Base-by-base conservation (phyloP, 352 stramenopile species). In the Vaucheria bursata region DNA sequence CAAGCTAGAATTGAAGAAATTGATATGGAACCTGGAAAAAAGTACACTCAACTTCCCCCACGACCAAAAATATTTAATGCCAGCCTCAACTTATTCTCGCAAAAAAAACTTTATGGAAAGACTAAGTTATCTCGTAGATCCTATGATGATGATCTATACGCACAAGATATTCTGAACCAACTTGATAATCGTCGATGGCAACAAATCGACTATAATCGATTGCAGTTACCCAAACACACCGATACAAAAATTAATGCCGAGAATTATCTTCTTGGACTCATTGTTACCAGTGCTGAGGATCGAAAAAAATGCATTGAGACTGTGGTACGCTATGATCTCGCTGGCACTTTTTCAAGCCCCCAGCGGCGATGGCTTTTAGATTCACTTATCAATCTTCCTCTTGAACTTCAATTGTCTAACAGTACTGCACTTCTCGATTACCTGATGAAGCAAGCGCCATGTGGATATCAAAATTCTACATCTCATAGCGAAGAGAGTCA, bases 291-390 rank as follows among this genome's bases (percentile, higher is more conserved):
- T 71, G 18, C 38, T 4, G 49, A 35, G 12, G 53, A 53, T 29
- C 75, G 75, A 25, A 50, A 4, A n/a, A 65, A 4, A 50, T 80
- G 75, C 66, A 39, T 29, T 0, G 36, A 77, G 37, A 71, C 68
- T 50, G 33, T 34, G 38, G 65, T 34, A 32, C 40, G 75, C 53
- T 72, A 31, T 66, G 75, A 35, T 50, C 74, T 5, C 50, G 31
- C 6, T 50, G 53, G 8, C 2, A 34, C 2, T 2, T 68, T 80
- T 31, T 64, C 68, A 68, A 39, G 39, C 29, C 50, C 68, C 50
- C 45, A 31, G 67, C 75, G 75, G 25, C 75, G 77, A 71, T 80
- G 75, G 75, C 67, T 80, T 35, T 76, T 80, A n/a, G n/a, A 80
- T 31, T 49, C 68, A 4, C 35, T 80, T n/a, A 75, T 68, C 49